Evolutionary conservation across 352 stramenopile genomes (phyloP), one percentile per base, ranked within the genome.

Genomic region (Phytophthora uliginosa): DNA sequence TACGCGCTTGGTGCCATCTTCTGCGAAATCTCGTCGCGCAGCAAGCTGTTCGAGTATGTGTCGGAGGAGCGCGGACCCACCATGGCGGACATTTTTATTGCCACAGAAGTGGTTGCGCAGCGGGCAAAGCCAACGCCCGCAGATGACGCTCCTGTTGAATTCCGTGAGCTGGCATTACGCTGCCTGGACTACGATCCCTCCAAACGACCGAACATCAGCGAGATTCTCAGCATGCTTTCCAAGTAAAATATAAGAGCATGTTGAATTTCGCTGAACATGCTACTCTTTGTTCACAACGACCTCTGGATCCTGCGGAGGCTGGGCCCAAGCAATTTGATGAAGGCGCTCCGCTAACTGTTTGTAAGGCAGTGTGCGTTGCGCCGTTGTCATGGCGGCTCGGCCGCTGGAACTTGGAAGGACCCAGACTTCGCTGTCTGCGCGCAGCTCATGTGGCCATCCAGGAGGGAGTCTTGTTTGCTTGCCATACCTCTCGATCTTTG

Each of bases 321-420:
- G 33, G 1, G 74, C 68, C 86, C 88, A 95, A 10, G 86, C 69
- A 57, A 94, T 74, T 26, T 83, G 54, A 24, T 85, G 88, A 26
- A 96, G 77, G 0, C 88, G 73, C 33, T 79, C 77, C 0, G 88
- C 86, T 47, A 96, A 78, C 50, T 92, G 80, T 67, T 85, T 72
- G 62, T 97, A 96, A 45, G 89, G 89, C 33, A 78, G 48, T 7
- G 81, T 83, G 15, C 89, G 86, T 66, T 96, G 82, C 47, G 75
- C 74, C 26, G 89, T 90, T 26, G 90, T 93, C 85, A 96, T 95
- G 18, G 83, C 89, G 4, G 89, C 90, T 15, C 89, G 85, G 9
- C 90, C 90, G n/a, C 88, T 96, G 7, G 88, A 93, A 47, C 88
- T 96, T 2, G 91, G 89, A 12, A 96, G 66, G 3, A 96, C 91